Percentiles rank a stretch among this genome's conserved stretches.
Evolutionary conservation across 176 grass and related monocot genomes (phyloP).

Genomic region (Aechmea fasciata): DNA sequence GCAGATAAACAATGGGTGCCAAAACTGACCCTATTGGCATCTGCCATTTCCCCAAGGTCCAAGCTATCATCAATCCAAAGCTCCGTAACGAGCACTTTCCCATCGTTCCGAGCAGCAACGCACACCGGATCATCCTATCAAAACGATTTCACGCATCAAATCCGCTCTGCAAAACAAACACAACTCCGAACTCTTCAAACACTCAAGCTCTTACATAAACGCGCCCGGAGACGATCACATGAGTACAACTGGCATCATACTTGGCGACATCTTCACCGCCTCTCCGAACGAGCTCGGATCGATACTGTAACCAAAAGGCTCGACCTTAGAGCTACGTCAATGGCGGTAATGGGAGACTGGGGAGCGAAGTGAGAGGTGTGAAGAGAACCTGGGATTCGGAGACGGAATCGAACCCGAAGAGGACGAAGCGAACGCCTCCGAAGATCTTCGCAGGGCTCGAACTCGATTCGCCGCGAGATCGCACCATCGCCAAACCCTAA

Average conservation of each 20-base stretch:
- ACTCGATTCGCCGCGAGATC: conserved; percentile 21
- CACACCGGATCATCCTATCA: conserved; percentile 63
- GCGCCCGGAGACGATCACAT: conserved; percentile 51
- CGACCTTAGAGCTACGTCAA: not conserved
- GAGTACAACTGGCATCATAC: conserved; percentile 46
- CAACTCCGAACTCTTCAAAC: not conserved
- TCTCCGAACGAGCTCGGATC: conserved; percentile 54
- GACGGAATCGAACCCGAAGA: conserved; percentile 57
- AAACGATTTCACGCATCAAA: not conserved
- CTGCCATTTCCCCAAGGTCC: conserved; percentile 34
- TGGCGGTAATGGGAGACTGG: not conserved
- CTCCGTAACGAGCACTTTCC: conserved; percentile 58
- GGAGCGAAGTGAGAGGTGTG: too few relatives aligned
- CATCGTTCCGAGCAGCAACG: conserved; percentile 49
- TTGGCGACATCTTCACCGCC: conserved; percentile 45
- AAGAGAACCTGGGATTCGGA: conserved; percentile 52
- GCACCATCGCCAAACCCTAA: conserved; percentile 26
- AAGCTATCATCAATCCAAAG: conserved; percentile 72
- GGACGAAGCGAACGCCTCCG: conserved; percentile 58
- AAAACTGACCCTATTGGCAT: conserved; percentile 42
- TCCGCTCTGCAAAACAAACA: not conserved
- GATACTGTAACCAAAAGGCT: conserved; percentile 37
- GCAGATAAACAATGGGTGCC: not conserved
- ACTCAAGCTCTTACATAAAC: conserved; percentile 47
- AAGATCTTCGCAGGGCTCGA: conserved; percentile 37